Percentiles rank a stretch among this genome's conserved stretches.
phyloP scores from a whole-genome alignment of 495 filamentous ascomycete species.

The Penicillium ochrochloron region DNA sequence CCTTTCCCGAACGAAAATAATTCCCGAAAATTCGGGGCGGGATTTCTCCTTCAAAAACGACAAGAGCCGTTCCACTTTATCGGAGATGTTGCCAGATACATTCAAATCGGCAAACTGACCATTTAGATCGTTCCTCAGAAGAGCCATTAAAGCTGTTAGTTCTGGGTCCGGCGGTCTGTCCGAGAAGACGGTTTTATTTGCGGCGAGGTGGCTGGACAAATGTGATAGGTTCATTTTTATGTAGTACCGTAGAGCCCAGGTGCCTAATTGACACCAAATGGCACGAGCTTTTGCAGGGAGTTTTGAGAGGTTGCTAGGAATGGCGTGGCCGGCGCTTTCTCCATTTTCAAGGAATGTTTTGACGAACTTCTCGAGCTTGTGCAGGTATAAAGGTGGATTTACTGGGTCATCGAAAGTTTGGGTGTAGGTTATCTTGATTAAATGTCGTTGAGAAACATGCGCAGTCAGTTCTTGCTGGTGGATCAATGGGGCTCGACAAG shows the following conservation, averaged over 20 bases:
- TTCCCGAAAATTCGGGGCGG: conserved; percentile 2
- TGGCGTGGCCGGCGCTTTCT: not conserved
- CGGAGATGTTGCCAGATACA: not conserved
- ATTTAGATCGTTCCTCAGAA: not conserved
- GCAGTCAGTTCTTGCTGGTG: conserved; percentile 5
- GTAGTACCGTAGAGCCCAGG: conserved; percentile 3
- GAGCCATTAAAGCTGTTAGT: conserved; percentile 2
- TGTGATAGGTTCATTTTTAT: not conserved
- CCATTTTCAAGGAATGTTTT: not conserved
- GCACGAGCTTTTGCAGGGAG: conserved; percentile 14
- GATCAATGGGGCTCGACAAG: conserved; percentile 9
- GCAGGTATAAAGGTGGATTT: not conserved
- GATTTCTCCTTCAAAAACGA: conserved; percentile 2
- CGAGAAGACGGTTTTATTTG: not conserved
- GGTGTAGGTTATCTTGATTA: conserved; percentile 9
- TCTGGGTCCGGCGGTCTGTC: not conserved
- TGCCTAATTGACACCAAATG: conserved; percentile 17
- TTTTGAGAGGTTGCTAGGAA: not conserved
- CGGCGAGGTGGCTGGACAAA: not conserved
- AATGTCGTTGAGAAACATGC: not conserved
- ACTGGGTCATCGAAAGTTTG: not conserved
- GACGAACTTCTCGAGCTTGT: not conserved
- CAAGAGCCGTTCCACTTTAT: conserved; percentile 1
- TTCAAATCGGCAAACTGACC: not conserved
- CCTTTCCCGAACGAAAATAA: conserved; percentile 16